Percentiles rank a stretch among this genome's conserved stretches.
Evolutionary conservation across 2,329 filamentous ascomycete species (phyloP).

Genomic region (Xylaria sp.): DNA sequence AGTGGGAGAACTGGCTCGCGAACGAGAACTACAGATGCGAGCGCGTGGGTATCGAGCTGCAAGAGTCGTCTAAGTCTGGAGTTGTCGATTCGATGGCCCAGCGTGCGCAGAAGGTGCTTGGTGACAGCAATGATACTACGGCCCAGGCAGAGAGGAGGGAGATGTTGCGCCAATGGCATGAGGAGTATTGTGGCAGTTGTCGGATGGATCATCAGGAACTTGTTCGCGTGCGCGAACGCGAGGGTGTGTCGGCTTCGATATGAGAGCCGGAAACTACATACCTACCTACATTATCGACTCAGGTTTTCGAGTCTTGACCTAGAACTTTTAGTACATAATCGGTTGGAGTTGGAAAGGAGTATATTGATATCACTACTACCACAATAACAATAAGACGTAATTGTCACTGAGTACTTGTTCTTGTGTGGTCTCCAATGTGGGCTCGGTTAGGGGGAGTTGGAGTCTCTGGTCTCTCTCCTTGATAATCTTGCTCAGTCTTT

Average conservation of each 20-base stretch:
- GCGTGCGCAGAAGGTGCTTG: constrained; percentile 30
- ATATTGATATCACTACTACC: background rate
- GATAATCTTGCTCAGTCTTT: background rate
- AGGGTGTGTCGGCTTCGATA: constrained; percentile 19
- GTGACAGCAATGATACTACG: constrained; percentile 11
- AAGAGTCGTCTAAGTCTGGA: constrained; percentile 11
- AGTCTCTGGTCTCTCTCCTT: background rate
- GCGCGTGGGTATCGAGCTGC: constrained; percentile 48
- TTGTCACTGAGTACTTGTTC: background rate
- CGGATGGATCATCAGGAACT: constrained; percentile 38
- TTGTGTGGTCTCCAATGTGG: background rate
- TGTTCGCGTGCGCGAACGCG: constrained; percentile 23
- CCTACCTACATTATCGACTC: background rate
- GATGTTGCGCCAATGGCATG: constrained; percentile 44
- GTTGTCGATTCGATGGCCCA: constrained; percentile 16
- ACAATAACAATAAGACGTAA: background rate
- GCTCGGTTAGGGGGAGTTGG: background rate
- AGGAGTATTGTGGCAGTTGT: constrained; percentile 54
- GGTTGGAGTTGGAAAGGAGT: background rate
- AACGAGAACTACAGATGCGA: constrained; percentile 74
- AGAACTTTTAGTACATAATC: background rate
- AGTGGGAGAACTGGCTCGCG: constrained; percentile 89
- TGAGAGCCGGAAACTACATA: background rate
- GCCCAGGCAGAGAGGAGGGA: constrained; percentile 23
- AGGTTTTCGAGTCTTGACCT: background rate